Evolutionary conservation across 495 filamentous ascomycete species (phyloP).

Genomic region (Neurospora sp.): DNA sequence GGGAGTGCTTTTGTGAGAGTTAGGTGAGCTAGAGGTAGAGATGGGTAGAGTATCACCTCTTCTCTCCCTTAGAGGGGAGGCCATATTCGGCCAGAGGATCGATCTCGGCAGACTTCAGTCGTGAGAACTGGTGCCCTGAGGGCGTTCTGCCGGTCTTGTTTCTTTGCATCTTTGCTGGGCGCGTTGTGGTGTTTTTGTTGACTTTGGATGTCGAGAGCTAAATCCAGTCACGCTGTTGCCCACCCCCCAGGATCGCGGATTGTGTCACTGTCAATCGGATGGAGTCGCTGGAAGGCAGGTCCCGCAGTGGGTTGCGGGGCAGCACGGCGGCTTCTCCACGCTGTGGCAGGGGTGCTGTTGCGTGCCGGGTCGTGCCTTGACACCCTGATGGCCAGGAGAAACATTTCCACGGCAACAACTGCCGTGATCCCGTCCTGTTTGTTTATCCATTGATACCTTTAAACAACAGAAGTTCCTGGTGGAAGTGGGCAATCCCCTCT

Average conservation of each 20-base stretch:
- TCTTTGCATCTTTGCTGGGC: slow-evolving; percentile 12
- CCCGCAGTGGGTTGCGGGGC: not conserved
- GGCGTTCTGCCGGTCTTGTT: slow-evolving; percentile 32
- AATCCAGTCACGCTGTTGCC: not conserved
- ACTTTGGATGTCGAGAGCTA: not conserved
- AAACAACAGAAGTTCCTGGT: not conserved
- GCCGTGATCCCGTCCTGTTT: not conserved
- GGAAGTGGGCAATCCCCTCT: not conserved
- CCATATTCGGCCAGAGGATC: slow-evolving; percentile 73
- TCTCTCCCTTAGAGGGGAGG: slow-evolving; percentile 83
- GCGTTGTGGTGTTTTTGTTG: not conserved
- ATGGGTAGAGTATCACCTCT: slow-evolving; percentile 14
- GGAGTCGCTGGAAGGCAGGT: not conserved
- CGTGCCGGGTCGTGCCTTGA: not conserved
- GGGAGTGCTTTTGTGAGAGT: not conserved
- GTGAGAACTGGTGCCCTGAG: slow-evolving; percentile 48
- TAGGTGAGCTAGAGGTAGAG: not conserved
- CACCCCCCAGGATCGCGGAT: not conserved
- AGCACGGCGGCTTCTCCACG: not conserved
- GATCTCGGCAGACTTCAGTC: slow-evolving; percentile 57
- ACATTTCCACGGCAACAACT: not conserved
- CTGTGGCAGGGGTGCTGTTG: not conserved
- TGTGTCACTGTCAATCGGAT: not conserved
- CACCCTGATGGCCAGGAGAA: not conserved
- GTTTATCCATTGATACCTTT: not conserved